Evolutionary conservation across 352 stramenopile species (phyloP).

Genomic region (Saprolegnia parasitica): DNA sequence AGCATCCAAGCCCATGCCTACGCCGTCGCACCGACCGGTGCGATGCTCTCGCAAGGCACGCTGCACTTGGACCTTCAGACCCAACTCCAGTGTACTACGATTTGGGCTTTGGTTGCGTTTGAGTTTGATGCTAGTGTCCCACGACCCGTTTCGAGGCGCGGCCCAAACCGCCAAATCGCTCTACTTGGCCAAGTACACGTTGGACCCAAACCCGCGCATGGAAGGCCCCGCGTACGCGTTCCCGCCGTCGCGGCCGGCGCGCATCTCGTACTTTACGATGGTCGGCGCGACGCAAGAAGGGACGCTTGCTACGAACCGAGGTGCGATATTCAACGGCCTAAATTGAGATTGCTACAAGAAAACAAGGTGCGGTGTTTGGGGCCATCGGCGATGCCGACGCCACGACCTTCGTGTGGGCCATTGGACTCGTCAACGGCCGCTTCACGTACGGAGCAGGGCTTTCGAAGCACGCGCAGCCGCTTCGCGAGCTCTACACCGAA

Average conservation of each 20-base stretch:
- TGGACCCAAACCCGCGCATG: conserved; percentile 46
- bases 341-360: neutral
- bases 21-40: neutral
- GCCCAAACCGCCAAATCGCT: conserved; percentile 60
- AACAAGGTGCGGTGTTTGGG: conserved; percentile 51
- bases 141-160: conserved; percentile 57
- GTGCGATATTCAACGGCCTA: neutral
- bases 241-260: conserved; percentile 36
- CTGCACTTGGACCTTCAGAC: conserved; percentile 13
- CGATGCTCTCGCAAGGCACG: neutral
- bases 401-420: conserved; percentile 49
- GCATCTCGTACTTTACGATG: conserved; percentile 76
- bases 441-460: conserved; percentile 55
- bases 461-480: neutral
- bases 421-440: conserved; percentile 56
- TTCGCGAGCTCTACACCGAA: neutral
- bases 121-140: conserved; percentile 6
- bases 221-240: neutral
- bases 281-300: conserved; percentile 45
- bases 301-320: conserved; percentile 45
- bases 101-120: neutral
- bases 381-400: conserved; percentile 31
- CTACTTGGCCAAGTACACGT: conserved; percentile 33
- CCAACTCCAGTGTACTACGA: conserved; percentile 17
- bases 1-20: conserved; percentile 2